Conservation (phyloP, 192 early-diverging fungal genomes). For the Gaertneriomyces sp. region DNA sequence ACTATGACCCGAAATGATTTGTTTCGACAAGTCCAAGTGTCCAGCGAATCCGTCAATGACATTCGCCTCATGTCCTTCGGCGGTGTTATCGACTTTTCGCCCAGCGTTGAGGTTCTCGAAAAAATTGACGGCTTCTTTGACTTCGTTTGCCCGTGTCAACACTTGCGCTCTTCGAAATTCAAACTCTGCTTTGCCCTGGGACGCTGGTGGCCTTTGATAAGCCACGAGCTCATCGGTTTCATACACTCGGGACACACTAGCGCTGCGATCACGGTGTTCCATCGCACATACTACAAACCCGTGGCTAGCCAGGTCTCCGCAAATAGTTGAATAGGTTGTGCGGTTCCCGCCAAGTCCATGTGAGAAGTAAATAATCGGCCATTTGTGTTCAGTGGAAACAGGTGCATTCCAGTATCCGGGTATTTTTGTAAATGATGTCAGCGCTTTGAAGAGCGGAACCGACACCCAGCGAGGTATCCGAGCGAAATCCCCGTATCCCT, state of each 20-base stretch:
- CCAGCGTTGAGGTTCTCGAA: constrained; percentile 21
- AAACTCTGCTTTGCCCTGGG: constrained; percentile 4
- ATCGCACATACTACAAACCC: constrained; percentile 37
- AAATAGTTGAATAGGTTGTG: constrained; percentile 40
- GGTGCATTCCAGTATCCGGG: constrained; percentile 21
- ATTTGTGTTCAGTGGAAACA: neutral
- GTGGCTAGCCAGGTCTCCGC: constrained; percentile 33
- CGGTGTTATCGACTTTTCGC: constrained; percentile 5
- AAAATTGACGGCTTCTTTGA: constrained; percentile 27
- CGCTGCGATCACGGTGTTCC: constrained; percentile 42
- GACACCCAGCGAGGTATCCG: constrained; percentile 23
- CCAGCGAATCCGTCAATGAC: constrained; percentile 4
- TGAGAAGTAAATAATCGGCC: constrained; percentile 37
- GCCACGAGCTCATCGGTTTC: neutral
- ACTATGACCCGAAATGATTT: constrained; percentile 31
- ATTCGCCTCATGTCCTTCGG: neutral
- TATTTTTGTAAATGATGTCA: constrained; percentile 24
- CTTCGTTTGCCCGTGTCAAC: constrained; percentile 14
- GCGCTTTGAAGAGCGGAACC: constrained; percentile 20
- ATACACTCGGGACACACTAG: constrained; percentile 16
- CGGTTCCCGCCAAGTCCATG: constrained; percentile 49
- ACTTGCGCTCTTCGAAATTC: constrained; percentile 29
- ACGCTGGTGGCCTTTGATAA: constrained; percentile 2
- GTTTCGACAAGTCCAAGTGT: constrained; percentile 29
- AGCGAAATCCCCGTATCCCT: constrained; percentile 37